Conservation (phyloP, 768 basidiomycete genomes). For the Gloeophyllum trabeum region DNA sequence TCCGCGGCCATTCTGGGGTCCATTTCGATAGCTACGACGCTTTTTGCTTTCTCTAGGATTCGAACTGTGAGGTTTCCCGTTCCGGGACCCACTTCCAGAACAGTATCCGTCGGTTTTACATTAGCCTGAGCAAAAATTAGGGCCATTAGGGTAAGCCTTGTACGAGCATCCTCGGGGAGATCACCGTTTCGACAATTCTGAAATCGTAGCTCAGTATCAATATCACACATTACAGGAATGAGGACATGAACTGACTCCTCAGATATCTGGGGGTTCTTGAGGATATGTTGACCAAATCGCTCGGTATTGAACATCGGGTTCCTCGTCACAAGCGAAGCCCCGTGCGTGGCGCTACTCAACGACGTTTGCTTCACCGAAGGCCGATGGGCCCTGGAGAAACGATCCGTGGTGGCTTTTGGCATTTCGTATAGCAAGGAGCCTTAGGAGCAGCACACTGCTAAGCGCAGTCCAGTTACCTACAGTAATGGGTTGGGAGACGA, state of each 20-base stretch:
- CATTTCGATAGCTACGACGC: slow-evolving; percentile 92
- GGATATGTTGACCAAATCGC: slow-evolving; percentile 93
- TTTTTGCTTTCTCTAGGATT: slow-evolving; percentile 88
- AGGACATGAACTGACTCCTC: slow-evolving; percentile 53
- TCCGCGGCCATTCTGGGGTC: slow-evolving; percentile 99
- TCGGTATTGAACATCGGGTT: slow-evolving; percentile 94
- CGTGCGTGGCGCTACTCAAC: slow-evolving; percentile 26
- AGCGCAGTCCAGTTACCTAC: too few species aligned
- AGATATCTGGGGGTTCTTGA: slow-evolving; percentile 87
- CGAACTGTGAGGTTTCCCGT: slow-evolving; percentile 95
- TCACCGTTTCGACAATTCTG: slow-evolving; percentile 56
- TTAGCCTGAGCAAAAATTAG: slow-evolving; percentile 49
- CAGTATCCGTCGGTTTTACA: slow-evolving; percentile 87
- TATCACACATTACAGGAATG: neutral
- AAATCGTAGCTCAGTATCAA: slow-evolving; percentile 9
- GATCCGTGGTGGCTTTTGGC: slow-evolving; percentile 73
- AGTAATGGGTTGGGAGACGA: too few species aligned
- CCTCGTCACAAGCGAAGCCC: slow-evolving; percentile 30
- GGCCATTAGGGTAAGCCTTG: neutral
- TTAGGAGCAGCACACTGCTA: too few species aligned
- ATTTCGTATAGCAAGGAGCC: too few species aligned
- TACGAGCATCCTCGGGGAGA: neutral
- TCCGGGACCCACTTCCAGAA: slow-evolving; percentile 95
- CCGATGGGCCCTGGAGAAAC: slow-evolving; percentile 61
- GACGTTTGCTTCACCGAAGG: slow-evolving; percentile 42